Evolutionary conservation across 768 basidiomycete species (phyloP), one percentile per base, ranked within the genome.

Genomic region (Trametes punicea): DNA sequence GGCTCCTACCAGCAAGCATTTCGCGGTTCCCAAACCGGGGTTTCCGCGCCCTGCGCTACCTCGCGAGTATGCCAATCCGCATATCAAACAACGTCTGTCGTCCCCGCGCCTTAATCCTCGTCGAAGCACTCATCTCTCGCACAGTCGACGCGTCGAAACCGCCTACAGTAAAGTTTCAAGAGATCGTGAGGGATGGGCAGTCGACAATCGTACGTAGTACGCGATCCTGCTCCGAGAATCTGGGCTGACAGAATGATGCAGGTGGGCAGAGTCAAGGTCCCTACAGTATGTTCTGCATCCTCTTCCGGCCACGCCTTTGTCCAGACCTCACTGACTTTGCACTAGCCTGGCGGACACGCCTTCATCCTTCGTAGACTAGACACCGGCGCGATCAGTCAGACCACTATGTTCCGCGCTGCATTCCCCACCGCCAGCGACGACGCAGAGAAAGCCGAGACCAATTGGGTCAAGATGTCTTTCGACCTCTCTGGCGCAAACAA

Each of bases 361-460:
- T 98, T 97, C 70, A 91, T 98, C 67, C 85, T 98, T 31, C 84
- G 94, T 41, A 85, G 95, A 51, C 94, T 90, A 64, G 95, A 98
- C 72, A 96, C 94, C 3, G 87, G 90, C 56, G 93, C 93, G 18
- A 82, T 98, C 72, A 90, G 87, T 61, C 81, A 94, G 9, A 96
- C 94, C 9, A 96, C 94, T 54, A 96, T 98, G 93, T 96, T 90
- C 75, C 90, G 93, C 56, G 93, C 93, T 7, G 93, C 93, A 0
- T 98, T 93, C 70, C 94, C 94, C 9, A 81, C 78, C 34, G 89
- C 93, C 3, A 74, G 76, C 39, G 90, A 93, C 1, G 74, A 78
- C 45, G 84, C 87, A 16, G 94, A 98, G 71, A 86, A 82, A 69
- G 73, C 72, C 11, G 94, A 97, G 70, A 77, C 88, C 38, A 78